phyloP scores from a whole-genome alignment of 805 yeast genomes.

The Blastobotrys parvus region DNA sequence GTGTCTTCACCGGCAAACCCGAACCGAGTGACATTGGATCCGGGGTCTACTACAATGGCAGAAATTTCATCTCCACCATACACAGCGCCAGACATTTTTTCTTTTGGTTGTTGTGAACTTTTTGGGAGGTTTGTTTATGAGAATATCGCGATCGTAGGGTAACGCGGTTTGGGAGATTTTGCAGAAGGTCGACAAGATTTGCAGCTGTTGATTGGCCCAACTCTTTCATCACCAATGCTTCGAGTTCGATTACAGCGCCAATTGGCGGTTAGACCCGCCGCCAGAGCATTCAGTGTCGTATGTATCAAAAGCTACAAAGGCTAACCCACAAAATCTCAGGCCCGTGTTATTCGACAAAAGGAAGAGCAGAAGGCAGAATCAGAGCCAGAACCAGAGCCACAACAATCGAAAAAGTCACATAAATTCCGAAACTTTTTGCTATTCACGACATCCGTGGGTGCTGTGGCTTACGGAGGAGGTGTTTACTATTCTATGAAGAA shows the following conservation, averaged over 20 bases:
- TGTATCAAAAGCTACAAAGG: too few species aligned
- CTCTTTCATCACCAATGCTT: too few species aligned
- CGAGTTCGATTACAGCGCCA: too few species aligned
- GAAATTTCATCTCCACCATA: slow-evolving; percentile 59
- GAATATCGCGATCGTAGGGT: background rate
- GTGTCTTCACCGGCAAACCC: slow-evolving; percentile 90
- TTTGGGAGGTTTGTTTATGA: background rate
- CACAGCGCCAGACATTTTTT: background rate
- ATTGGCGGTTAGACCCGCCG: too few species aligned
- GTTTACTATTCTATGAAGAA: slow-evolving; percentile 47
- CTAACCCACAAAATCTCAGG: too few species aligned
- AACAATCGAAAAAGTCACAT: slow-evolving; percentile 18
- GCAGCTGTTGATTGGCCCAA: too few species aligned
- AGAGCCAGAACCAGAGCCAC: too few species aligned
- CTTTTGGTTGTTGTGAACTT: background rate
- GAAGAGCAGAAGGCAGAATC: too few species aligned
- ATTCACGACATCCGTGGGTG: slow-evolving; percentile 19
- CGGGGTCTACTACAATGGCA: slow-evolving; percentile 86
- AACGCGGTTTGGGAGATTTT: too few species aligned
- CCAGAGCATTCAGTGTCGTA: too few species aligned
- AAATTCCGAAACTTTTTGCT: slow-evolving; percentile 26
- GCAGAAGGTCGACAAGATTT: too few species aligned
- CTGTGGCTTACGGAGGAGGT: slow-evolving; percentile 48
- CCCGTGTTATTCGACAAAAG: too few species aligned
- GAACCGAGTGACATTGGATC: slow-evolving; percentile 68